Evolutionary conservation across 1,139 yeast genomes (phyloP), one percentile per base, ranked within the genome.

Genomic region (Pneumocystis jirovecii): DNA sequence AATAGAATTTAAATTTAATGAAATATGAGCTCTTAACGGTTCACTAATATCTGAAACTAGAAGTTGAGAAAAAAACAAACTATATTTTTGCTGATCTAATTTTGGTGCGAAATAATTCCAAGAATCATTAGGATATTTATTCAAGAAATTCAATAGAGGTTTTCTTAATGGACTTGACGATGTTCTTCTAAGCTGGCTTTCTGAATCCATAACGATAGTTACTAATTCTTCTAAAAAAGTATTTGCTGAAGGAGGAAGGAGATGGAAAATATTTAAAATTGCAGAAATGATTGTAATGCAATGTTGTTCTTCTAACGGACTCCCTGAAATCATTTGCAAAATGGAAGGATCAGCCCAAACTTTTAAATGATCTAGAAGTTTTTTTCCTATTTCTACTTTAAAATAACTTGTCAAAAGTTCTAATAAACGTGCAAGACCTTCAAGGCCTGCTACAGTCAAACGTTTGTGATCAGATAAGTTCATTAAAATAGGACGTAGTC

Each of bases 271-370:
- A 70, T 93, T 90, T 71, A 95, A 80, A 66, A 95, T 89, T 0
- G 96, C 96, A 72, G 87, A 89, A 61, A 93, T 91, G 50, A 93
- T 86, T 72, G 88, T 87, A 19, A 89, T 86, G 0, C 91, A 87
- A 63, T 86, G 87, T 68, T 89, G 89, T 68, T 85, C 88, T 61
- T 85, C 89, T 68, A 89, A 79, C 65, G 86, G 91, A 71, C 85
- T 87, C 37, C 84, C 82, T 0, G 96, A 85, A 65, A 86, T 82
- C 69, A 83, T 83, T 64, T 88, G 83, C 63, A 95, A 76, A 0
- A 88, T 83, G 62, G 83, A 82, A 7, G 95, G 89, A 70, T 89
- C 95, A 0, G 97, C 96, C 96, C 97, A 91, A 0, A 97, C 96
- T 82, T 86, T 88, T 70, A 93, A 79, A 75, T 95, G 98, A 72